Base-by-base conservation (phyloP, 2,329 filamentous ascomycete genomes). In the Elsinoe perseae region DNA sequence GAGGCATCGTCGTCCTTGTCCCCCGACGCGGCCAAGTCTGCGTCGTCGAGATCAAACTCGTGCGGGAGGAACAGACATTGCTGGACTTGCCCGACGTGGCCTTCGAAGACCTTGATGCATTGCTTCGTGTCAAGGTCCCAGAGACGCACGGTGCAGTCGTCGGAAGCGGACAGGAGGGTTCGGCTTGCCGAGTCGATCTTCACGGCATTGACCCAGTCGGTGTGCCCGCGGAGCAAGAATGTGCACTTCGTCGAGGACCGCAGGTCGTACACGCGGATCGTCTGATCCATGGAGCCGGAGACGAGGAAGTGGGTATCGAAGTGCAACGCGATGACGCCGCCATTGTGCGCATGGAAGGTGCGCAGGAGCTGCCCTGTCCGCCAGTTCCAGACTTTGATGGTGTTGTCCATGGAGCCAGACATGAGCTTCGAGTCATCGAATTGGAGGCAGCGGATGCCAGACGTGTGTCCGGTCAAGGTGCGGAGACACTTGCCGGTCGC, bases 161-260 rank as follows among this genome's bases (percentile, higher is more conserved):
- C 93, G 0, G 90, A 96, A 1, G 90, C 90, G 0, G 92, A 95
- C 66, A 97, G 86, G 2, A 97, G 79, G 0, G 91, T 96, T 12
- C 89, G 84, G 10, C 65, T 67, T 9, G 66, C 74, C 0, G 84
- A 80, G 69, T 98, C 90, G 34, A 98, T 82, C 62, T 86, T 86
- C 28, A 97, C 92, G n/a, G 88, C 85, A 71, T 98, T 98, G 64
- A 98, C 91, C 88, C 92, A 97, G 69, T 97, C 91, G 0, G 79
- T 82, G 68, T 98, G 93, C 7, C 91, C 92, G 21, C 85, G 83
- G 10, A 98, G 77, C 53, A 83, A 80, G 63, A 86, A 95, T 0
- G 85, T 87, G 54, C 87, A 84, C 68, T 89, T 89, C 58, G 87
- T 88, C 64, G 87, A 81, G 65, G 95, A 93, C 10, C 53, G 53